A percentile compares a stretch with the other conserved stretches of the same genome.
phyloP scores from a whole-genome alignment of 257 asterid genomes.

The Buddleja alternifolia region DNA sequence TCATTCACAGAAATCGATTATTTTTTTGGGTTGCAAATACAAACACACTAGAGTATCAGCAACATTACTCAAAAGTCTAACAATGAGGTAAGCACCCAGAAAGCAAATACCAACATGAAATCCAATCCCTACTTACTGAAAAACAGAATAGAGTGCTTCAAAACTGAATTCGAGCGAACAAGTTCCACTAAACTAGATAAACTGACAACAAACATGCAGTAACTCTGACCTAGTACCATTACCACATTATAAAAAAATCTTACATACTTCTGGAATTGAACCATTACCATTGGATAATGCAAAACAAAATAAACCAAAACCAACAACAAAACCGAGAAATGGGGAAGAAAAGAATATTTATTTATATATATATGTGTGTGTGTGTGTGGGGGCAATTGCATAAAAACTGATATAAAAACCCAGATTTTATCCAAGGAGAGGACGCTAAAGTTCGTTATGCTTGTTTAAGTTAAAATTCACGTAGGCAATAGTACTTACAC shows the following conservation, averaged over 20 bases:
- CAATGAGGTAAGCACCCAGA: neutral
- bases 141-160: neutral
- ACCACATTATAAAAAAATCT: neutral
- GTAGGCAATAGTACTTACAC: too few species aligned
- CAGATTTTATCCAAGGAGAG: neutral
- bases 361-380: too few species aligned
- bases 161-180: neutral
- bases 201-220: neutral
- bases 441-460: neutral
- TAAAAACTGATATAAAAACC: neutral
- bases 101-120: neutral
- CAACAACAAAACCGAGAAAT: neutral
- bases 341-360: neutral
- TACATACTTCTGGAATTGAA: neutral
- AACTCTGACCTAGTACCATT: neutral
- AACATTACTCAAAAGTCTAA: neutral
- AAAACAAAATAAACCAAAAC: neutral
- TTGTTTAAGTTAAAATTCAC: neutral
- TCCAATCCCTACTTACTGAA: neutral
- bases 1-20: neutral
- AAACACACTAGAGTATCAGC: neutral
- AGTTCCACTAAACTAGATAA: neutral
- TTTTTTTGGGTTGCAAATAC: neutral
- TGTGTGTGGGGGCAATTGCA: neutral
- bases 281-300: neutral